These are phyloP conservation scores for Botrytis sinoallii DNA, from an alignment of 2,329 filamentous ascomycete genomes.

Conservation along the genomic window DNA sequence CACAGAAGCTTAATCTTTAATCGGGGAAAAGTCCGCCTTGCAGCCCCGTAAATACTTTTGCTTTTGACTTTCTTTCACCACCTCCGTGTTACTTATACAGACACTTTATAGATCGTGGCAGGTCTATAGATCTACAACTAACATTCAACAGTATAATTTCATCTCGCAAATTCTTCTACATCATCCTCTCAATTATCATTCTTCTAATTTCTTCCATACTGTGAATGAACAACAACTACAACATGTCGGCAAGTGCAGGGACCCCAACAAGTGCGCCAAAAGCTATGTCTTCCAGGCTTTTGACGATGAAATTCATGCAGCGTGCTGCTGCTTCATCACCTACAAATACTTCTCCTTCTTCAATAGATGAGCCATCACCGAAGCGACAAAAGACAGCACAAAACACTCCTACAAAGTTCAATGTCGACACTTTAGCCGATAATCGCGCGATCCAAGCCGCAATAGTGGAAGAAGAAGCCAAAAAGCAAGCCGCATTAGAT, in stretches of 20 bases:
- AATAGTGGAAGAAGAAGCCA: constrained; percentile 63
- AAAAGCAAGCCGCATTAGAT: constrained; percentile 58
- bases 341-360: constrained; percentile 43
- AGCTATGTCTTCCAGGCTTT: constrained; percentile 79
- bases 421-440: constrained; percentile 49
- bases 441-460: constrained; percentile 61
- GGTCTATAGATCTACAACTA: not conserved
- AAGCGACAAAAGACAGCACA: constrained; percentile 60
- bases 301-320: constrained; percentile 99
- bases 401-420: constrained; percentile 39
- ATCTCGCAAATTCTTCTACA: not conserved
- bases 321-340: constrained; percentile 65
- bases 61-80: constrained; percentile 12
- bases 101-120: not conserved
- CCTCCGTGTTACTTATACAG: constrained; percentile 7
- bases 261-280: constrained; percentile 48
- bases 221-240: constrained; percentile 18
- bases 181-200: not conserved
- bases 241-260: constrained; percentile 31
- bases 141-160: not conserved
- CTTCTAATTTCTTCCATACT: not conserved
- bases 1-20: constrained; percentile 15
- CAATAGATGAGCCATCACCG: constrained; percentile 49
- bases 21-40: constrained; percentile 12
- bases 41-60: constrained; percentile 5